Conservation (phyloP, 192 early-diverging fungal species). For the Coemansia erecta region DNA sequence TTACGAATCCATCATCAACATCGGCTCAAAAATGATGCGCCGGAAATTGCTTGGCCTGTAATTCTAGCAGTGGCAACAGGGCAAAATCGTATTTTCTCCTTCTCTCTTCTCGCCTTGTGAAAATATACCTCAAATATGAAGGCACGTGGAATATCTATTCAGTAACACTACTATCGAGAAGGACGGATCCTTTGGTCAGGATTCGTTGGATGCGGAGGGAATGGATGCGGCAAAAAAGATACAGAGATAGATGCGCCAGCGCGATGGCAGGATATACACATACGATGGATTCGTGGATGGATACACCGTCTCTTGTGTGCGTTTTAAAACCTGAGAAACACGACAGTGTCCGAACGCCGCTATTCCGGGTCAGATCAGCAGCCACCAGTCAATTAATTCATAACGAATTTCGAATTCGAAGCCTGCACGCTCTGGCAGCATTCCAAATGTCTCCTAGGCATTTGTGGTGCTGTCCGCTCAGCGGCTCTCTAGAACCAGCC, state of each 20-base stretch:
- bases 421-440: too few relatives aligned
- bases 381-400: too few relatives aligned
- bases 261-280: background rate
- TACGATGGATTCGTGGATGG: conserved; percentile 19
- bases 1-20: background rate
- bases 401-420: too few relatives aligned
- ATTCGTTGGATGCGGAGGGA: conserved; percentile 15
- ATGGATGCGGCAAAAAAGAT: background rate
- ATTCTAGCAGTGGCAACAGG: background rate
- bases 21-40: background rate
- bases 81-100: conserved; percentile 21
- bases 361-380: too few relatives aligned
- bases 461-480: background rate
- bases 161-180: too few relatives aligned
- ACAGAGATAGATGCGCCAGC: background rate
- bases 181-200: background rate
- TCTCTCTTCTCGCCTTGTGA: conserved; percentile 33
- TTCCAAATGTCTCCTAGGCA: background rate
- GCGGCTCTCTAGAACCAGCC: too few relatives aligned
- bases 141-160: conserved; percentile 23
- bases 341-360: too few relatives aligned
- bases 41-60: conserved; percentile 1
- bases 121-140: conserved; percentile 41
- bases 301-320: background rate
- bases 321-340: too few relatives aligned